Percentiles rank a stretch among this genome's conserved stretches.
phyloP scores from a whole-genome alignment of 345 rosid genomes.

The Turnera subulata region DNA sequence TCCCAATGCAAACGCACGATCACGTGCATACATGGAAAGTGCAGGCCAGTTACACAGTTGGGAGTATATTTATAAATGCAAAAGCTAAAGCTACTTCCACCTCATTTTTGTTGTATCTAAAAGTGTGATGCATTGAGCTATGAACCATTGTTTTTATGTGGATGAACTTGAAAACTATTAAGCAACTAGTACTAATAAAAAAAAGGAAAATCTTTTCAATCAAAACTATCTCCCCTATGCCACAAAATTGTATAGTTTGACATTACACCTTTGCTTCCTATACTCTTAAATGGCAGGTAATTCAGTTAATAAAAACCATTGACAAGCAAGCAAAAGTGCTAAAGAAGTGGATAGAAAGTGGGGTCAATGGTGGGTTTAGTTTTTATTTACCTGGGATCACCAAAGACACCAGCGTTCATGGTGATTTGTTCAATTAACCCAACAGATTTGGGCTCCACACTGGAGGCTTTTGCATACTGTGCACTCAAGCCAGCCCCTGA shows the following conservation, averaged over 20 bases:
- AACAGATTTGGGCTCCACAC: conserved; percentile 74
- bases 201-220: background rate
- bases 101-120: background rate
- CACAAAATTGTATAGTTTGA: background rate
- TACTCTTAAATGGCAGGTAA: background rate
- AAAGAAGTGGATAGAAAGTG: background rate
- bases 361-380: background rate
- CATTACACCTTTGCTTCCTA: background rate
- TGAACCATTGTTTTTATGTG: background rate
- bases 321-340: background rate
- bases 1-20: conserved; percentile 17
- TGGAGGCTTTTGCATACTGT: conserved; percentile 65
- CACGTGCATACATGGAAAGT: conserved; percentile 25
- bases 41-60: background rate
- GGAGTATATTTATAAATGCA: background rate
- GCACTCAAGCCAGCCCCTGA: conserved; percentile 68
- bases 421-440: conserved; percentile 60
- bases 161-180: background rate
- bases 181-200: background rate
- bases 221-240: background rate
- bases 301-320: conserved; percentile 12
- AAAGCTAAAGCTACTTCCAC: background rate
- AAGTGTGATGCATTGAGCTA: background rate
- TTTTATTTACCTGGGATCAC: conserved; percentile 57
- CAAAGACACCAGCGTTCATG: conserved; percentile 68